Evolutionary conservation across 2,329 filamentous ascomycete species (phyloP).

Genomic region (Zymoseptoria passerinii): DNA sequence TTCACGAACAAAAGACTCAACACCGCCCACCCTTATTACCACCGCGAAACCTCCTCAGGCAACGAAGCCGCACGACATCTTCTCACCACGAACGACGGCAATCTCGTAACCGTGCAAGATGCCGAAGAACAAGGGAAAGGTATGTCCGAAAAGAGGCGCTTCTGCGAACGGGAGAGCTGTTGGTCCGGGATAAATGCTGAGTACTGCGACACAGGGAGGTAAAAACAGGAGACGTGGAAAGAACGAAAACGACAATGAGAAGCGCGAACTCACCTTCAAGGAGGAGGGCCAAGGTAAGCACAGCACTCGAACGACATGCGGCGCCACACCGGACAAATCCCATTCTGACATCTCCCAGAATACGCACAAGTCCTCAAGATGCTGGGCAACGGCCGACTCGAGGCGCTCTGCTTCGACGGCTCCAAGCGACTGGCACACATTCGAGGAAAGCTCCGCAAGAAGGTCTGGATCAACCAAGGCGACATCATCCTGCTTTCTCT

Average conservation of each 20-base stretch:
- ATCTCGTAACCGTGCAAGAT: slow-evolving; percentile 46
- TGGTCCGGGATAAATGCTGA: neutral
- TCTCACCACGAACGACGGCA: neutral
- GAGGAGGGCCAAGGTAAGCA: slow-evolving; percentile 77
- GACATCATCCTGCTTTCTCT: slow-evolving; percentile 85
- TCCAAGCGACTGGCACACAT: slow-evolving; percentile 76
- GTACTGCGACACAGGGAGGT: slow-evolving; percentile 53
- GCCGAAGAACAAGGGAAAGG: slow-evolving; percentile 99
- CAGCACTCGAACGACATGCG: neutral
- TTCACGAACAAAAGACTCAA: slow-evolving; percentile 4
- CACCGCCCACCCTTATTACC: neutral
- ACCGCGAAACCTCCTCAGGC: slow-evolving; percentile 8
- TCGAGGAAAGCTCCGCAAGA: slow-evolving; percentile 96
- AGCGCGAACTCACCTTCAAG: slow-evolving; percentile 97
- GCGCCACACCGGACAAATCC: neutral
- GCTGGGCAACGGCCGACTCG: slow-evolving; percentile 88
- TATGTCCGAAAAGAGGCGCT: slow-evolving; percentile 39
- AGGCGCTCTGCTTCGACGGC: slow-evolving; percentile 92
- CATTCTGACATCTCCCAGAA: slow-evolving; percentile 38
- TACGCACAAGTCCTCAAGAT: slow-evolving; percentile 89
- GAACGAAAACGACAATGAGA: slow-evolving; percentile 82
- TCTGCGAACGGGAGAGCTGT: neutral
- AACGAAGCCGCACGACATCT: slow-evolving; percentile 21
- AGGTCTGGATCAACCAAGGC: slow-evolving; percentile 99
- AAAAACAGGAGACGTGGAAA: slow-evolving; percentile 98